phyloP scores from a whole-genome alignment of 148 eudicot species.

The Fagopyrum homotropicum region DNA sequence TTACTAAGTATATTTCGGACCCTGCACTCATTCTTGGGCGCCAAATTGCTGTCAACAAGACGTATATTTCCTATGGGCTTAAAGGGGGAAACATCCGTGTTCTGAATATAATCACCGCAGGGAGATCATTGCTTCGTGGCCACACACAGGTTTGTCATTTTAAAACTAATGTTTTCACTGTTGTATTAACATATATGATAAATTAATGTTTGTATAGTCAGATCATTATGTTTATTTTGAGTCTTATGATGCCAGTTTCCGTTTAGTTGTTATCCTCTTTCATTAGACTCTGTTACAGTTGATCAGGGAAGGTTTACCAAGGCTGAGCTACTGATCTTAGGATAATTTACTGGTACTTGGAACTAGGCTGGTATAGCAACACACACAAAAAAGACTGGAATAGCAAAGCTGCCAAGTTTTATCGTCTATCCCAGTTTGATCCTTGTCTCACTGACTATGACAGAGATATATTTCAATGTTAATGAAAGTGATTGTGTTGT shows the following conservation, averaged over 20 bases:
- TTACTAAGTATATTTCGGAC: conserved; percentile 86
- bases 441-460: not conserved
- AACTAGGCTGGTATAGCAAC: not conserved
- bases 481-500: not conserved
- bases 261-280: no score
- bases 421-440: not conserved
- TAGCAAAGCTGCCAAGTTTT: not conserved
- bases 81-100: conserved; percentile 84
- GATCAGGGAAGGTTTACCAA: no score
- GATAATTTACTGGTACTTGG: not conserved
- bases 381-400: not conserved
- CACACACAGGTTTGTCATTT: conserved; percentile 58
- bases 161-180: not conserved
- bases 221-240: no score
- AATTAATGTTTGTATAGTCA: no score
- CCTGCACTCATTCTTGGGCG: conserved; percentile 78
- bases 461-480: not conserved
- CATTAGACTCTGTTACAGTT: no score
- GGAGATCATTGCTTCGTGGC: conserved; percentile 80
- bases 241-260: no score
- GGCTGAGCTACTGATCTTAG: not conserved
- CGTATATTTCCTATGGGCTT: conserved; percentile 87
- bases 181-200: not conserved
- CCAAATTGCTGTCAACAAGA: conserved; percentile 87
- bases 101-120: conserved; percentile 84